These are phyloP conservation scores for Borealophlyctis nickersoniae DNA, from an alignment of 192 early-diverging fungal species.

Conservation along the genomic window DNA sequence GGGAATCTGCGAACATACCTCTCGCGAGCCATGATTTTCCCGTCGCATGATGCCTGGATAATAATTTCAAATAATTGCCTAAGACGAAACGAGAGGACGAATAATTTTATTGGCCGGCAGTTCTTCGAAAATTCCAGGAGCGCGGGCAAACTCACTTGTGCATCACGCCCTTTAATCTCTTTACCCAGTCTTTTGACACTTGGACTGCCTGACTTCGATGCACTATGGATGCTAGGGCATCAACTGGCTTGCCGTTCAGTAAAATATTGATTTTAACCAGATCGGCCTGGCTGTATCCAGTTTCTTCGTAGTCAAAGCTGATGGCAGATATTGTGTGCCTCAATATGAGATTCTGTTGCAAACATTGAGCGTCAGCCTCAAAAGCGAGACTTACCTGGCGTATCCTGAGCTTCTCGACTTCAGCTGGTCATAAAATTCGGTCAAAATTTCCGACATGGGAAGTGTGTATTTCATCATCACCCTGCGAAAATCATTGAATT, in stretches of 20 bases:
- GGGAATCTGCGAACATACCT: too few relatives aligned
- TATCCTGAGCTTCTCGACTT: slow-evolving; percentile 90
- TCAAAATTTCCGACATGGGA: slow-evolving; percentile 91
- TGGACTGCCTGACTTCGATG: slow-evolving; percentile 68
- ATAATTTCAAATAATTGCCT: slow-evolving; percentile 91
- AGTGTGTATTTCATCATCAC: slow-evolving; percentile 78
- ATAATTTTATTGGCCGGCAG: slow-evolving; percentile 6
- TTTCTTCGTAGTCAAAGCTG: slow-evolving; percentile 94
- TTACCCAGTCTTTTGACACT: slow-evolving; percentile 80
- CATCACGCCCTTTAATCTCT: slow-evolving; percentile 79
- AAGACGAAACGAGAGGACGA: slow-evolving; percentile 5
- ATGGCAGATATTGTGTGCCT: not conserved
- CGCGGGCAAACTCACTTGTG: slow-evolving; percentile 27
- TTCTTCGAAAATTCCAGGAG: too few relatives aligned
- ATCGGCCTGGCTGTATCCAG: slow-evolving; percentile 78
- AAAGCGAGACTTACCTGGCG: slow-evolving; percentile 47
- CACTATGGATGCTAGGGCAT: slow-evolving; percentile 86
- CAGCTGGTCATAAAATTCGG: slow-evolving; percentile 92
- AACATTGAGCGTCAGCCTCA: not conserved
- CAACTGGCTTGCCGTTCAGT: slow-evolving; percentile 86
- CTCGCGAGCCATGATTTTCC: slow-evolving; percentile 78
- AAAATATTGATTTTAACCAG: slow-evolving; percentile 89
- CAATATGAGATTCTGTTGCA: too few relatives aligned
- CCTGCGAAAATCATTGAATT: too few relatives aligned
- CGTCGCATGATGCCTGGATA: slow-evolving; percentile 86